phyloP scores from a whole-genome alignment of 768 basidiomycete species.

The Russula compacta region DNA sequence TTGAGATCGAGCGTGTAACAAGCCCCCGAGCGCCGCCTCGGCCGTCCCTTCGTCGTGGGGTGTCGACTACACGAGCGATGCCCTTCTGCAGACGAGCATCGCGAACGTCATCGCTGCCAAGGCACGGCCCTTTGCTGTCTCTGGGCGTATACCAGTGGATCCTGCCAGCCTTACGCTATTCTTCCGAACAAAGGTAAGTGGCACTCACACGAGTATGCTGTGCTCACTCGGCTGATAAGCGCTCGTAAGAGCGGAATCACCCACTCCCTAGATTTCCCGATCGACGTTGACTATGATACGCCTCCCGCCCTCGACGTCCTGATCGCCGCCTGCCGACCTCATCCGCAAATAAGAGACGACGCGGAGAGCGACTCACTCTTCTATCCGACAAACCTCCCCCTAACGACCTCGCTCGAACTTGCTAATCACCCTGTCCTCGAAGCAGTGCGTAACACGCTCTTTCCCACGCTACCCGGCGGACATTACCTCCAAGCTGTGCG shows the following conservation, averaged over 20 bases:
- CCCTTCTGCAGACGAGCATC: constrained; percentile 46
- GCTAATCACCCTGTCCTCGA: constrained; percentile 78
- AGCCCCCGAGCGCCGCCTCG: constrained; percentile 19
- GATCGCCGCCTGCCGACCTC: constrained; percentile 62
- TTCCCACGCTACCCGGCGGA: constrained; percentile 58
- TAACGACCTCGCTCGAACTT: constrained; percentile 70
- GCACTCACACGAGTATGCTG: background rate
- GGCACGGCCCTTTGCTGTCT: constrained; percentile 51
- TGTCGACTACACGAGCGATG: constrained; percentile 43
- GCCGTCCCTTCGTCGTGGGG: constrained; percentile 22
- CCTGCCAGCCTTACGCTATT: constrained; percentile 59
- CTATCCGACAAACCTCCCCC: constrained; percentile 62
- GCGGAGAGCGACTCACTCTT: constrained; percentile 57
- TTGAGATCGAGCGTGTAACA: constrained; percentile 49
- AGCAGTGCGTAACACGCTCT: constrained; percentile 60
- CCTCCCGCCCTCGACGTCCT: constrained; percentile 74
- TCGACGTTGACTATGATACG: constrained; percentile 64
- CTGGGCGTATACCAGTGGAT: constrained; percentile 64
- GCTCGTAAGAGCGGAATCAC: constrained; percentile 57
- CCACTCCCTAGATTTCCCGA: constrained; percentile 74
- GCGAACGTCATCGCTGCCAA: constrained; percentile 49
- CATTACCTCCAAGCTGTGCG: constrained; percentile 60
- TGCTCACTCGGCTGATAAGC: background rate
- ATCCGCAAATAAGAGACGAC: constrained; percentile 42
- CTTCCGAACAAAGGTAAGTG: constrained; percentile 68